Evolutionary conservation across 2,329 filamentous ascomycete species (phyloP).

Genomic region (Bipolaris zeicola): DNA sequence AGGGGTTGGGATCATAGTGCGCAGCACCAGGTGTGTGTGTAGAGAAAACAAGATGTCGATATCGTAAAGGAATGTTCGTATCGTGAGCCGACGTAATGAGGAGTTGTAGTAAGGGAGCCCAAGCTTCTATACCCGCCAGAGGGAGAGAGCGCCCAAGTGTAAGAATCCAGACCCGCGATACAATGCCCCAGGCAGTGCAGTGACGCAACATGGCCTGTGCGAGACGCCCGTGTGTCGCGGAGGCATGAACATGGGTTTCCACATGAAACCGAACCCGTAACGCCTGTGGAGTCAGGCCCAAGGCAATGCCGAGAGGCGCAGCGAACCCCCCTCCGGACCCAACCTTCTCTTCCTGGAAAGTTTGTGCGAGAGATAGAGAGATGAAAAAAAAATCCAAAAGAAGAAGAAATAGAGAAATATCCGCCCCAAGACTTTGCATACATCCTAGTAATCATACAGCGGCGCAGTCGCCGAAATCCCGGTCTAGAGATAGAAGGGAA

Average conservation of each 20-base stretch:
- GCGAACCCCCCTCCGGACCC: background rate
- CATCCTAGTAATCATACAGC: constrained; percentile 26
- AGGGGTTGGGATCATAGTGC: background rate
- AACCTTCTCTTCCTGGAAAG: background rate
- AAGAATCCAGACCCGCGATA: background rate
- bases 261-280: constrained; percentile 25
- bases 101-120: background rate
- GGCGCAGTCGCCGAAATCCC: constrained; percentile 16
- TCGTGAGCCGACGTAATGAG: constrained; percentile 15
- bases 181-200: background rate
- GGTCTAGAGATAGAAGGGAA: constrained; percentile 12
- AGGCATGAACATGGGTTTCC: background rate
- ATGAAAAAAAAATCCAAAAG: constrained; percentile 3
- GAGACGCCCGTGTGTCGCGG: constrained; percentile 9
- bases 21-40: constrained; percentile 10
- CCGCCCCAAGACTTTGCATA: background rate
- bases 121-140: background rate
- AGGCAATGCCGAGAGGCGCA: background rate
- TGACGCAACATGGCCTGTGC: constrained; percentile 5
- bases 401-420: background rate
- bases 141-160: no score
- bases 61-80: constrained; percentile 14
- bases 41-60: background rate
- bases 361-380: background rate
- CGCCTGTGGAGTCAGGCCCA: constrained; percentile 14